These are phyloP conservation scores for Cladosporium sp. DNA, from an alignment of 2,329 filamentous ascomycete species.

Conservation along the genomic window DNA sequence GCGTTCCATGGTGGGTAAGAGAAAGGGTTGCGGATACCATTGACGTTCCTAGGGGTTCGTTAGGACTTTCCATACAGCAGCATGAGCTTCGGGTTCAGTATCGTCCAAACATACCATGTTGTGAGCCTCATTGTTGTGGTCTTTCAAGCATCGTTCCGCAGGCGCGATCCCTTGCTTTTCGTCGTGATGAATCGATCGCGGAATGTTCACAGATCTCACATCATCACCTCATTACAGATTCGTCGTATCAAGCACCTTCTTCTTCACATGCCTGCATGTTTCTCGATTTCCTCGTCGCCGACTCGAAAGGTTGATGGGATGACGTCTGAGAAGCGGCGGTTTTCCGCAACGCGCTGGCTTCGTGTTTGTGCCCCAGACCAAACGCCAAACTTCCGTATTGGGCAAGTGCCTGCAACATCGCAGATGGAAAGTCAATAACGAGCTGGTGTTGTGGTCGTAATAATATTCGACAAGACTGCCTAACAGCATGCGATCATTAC, in stretches of 20 bases:
- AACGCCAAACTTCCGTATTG: not conserved
- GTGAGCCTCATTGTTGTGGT: constrained; percentile 31
- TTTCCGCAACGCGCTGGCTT: constrained; percentile 6
- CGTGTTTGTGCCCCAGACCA: not conserved
- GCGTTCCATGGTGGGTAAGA: constrained; percentile 49
- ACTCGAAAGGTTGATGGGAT: not conserved
- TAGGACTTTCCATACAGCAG: too few species aligned
- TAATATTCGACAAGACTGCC: not conserved
- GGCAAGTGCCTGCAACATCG: not conserved
- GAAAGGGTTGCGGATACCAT: constrained; percentile 52
- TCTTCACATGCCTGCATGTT: not conserved
- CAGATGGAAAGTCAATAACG: not conserved
- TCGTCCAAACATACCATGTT: constrained; percentile 27
- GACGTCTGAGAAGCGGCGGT: constrained; percentile 6
- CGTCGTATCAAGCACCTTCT: too few species aligned
- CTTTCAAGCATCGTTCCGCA: not conserved
- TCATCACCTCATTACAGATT: not conserved
- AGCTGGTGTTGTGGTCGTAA: not conserved
- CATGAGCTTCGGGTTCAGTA: too few species aligned
- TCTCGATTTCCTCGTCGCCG: too few species aligned
- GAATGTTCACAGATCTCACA: not conserved
- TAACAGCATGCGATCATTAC: constrained; percentile 16
- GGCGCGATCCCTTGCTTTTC: constrained; percentile 2
- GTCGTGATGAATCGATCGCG: not conserved
- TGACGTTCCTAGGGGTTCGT: constrained; percentile 52